Percentiles rank a stretch among this genome's conserved stretches.
phyloP scores from a whole-genome alignment of 768 basidiomycete genomes.

The Boletales sp. region DNA sequence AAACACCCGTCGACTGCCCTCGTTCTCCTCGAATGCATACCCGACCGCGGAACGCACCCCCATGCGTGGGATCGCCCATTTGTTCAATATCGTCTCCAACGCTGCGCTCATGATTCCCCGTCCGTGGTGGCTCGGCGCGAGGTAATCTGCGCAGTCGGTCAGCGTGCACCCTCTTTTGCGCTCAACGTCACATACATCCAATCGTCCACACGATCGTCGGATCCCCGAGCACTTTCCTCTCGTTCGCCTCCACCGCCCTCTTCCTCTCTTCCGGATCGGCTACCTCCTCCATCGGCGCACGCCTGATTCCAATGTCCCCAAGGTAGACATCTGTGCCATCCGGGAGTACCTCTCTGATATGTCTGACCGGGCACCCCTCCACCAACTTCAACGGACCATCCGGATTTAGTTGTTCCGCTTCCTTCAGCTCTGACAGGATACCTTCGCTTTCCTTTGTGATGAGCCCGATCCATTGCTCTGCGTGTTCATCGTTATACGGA shows the following conservation, averaged over 20 bases:
- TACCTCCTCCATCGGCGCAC: conserved; percentile 26
- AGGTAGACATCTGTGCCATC: conserved; percentile 54
- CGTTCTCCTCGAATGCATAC: conserved; percentile 49
- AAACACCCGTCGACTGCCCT: conserved; percentile 61
- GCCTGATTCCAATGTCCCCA: conserved; percentile 35
- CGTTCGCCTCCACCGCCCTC: conserved; percentile 39
- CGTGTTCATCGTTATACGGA: conserved; percentile 49
- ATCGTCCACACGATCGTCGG: conserved; percentile 57
- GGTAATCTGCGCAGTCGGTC: conserved; percentile 44
- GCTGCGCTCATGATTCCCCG: conserved; percentile 74
- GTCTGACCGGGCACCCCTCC: conserved; percentile 45
- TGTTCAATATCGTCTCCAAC: conserved; percentile 46
- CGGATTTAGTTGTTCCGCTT: conserved; percentile 14
- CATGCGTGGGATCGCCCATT: conserved; percentile 70
- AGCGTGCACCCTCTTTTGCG: not conserved
- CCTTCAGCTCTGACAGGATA: conserved; percentile 17
- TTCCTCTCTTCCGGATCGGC: conserved; percentile 37
- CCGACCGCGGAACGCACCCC: conserved; percentile 44
- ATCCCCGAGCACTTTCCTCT: conserved; percentile 42
- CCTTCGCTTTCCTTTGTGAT: conserved; percentile 18
- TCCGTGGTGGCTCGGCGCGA: conserved; percentile 59
- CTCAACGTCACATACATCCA: conserved; percentile 41
- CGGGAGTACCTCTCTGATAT: conserved; percentile 50
- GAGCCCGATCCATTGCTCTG: conserved; percentile 33
- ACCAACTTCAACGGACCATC: conserved; percentile 32